Evolutionary conservation across 2,329 filamentous ascomycete species (phyloP).

Genomic region (Sclerotinia minor): DNA sequence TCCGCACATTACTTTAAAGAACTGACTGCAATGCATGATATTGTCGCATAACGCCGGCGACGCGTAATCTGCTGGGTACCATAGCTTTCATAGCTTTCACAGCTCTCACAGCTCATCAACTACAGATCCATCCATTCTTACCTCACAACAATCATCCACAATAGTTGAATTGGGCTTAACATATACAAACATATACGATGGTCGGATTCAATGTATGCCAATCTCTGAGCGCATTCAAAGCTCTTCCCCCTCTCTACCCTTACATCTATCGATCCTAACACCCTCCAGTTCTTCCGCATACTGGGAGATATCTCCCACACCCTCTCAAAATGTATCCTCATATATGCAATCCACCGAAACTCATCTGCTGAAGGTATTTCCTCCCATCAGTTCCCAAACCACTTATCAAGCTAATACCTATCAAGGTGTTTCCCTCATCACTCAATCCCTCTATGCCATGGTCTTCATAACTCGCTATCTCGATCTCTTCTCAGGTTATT

Average conservation of each 20-base stretch:
- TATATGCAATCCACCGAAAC: constrained; percentile 87
- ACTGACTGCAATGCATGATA: not conserved
- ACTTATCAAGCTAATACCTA: not conserved
- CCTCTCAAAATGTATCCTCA: constrained; percentile 83
- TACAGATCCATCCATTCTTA: not conserved
- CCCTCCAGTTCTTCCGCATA: constrained; percentile 62
- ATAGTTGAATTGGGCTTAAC: not conserved
- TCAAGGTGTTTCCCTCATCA: constrained; percentile 76
- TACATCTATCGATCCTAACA: not conserved
- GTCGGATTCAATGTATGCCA: constrained; percentile 35
- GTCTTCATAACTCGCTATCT: constrained; percentile 89
- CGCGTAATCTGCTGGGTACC: constrained; percentile 22
- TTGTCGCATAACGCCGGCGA: constrained; percentile 21
- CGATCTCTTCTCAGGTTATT: constrained; percentile 63
- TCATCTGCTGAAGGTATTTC: constrained; percentile 72
- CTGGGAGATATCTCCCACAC: constrained; percentile 83
- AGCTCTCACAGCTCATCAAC: not conserved
- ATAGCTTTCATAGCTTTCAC: not conserved
- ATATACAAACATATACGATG: constrained; percentile 24
- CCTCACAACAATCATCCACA: not conserved
- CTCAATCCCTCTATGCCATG: constrained; percentile 79
- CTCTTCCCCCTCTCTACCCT: not conserved
- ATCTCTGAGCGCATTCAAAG: not conserved
- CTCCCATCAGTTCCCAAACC: not conserved
- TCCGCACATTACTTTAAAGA: not conserved